phyloP scores from a whole-genome alignment of 176 grass and related monocot genomes.

The Miscanthus lutarioriparius region DNA sequence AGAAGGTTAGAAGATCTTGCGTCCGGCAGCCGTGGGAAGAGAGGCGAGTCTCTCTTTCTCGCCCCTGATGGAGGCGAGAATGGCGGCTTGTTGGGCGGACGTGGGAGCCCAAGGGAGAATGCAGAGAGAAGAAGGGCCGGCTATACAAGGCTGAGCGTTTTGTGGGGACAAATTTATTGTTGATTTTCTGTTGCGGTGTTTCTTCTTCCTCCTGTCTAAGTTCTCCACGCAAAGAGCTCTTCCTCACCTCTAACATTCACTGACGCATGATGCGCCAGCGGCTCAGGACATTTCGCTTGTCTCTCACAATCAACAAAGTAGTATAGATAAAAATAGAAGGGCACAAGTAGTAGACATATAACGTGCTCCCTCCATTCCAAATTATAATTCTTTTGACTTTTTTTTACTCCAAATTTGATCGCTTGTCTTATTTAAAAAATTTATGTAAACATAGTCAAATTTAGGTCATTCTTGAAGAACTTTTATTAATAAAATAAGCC shows the following conservation, averaged over 20 bases:
- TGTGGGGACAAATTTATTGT: neutral
- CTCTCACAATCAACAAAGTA: neutral
- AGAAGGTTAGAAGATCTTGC: neutral
- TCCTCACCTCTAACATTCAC: neutral
- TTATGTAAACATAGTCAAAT: no score
- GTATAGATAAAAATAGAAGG: neutral
- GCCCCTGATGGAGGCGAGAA: neutral
- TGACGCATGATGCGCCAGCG: neutral
- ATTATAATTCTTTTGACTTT: no score
- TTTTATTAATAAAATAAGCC: no score
- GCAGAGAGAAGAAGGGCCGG: neutral
- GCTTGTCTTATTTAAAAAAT: no score
- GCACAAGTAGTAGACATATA: neutral
- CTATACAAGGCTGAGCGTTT: neutral
- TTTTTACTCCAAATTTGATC: no score
- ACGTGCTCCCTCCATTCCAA: no score
- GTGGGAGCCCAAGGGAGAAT: neutral
- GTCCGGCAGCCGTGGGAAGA: neutral
- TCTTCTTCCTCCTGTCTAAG: neutral
- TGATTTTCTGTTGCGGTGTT: neutral
- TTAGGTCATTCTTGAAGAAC: no score
- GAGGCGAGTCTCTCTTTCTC: neutral
- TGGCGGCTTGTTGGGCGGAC: neutral
- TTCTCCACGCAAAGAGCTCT: neutral
- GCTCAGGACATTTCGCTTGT: neutral